Conservation (phyloP, 2,329 filamentous ascomycete genomes). For the Tolypocladium amazonense region DNA sequence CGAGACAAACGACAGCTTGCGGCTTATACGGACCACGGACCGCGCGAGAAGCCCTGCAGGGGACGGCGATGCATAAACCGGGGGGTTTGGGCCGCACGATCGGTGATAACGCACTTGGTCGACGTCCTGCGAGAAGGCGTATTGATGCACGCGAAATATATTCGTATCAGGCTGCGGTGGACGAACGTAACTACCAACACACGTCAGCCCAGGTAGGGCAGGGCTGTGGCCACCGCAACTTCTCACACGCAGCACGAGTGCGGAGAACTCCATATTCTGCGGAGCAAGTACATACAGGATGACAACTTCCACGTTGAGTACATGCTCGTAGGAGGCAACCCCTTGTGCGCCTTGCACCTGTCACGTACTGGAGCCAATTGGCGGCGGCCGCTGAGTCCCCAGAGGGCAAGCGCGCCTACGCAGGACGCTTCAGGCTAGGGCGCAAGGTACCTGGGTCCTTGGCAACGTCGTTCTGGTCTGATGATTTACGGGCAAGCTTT, state of each 20-base stretch:
- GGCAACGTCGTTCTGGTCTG: background rate
- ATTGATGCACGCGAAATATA: background rate
- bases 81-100: background rate
- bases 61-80: background rate
- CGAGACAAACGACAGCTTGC: too few species aligned
- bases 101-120: too few species aligned
- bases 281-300: background rate
- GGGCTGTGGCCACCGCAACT: background rate
- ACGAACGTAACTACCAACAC: background rate
- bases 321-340: background rate
- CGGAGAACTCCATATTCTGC: too few species aligned
- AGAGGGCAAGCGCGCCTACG: background rate
- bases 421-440: background rate
- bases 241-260: background rate
- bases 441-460: background rate
- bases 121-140: too few species aligned
- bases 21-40: background rate
- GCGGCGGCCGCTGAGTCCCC: background rate
- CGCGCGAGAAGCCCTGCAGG: background rate
- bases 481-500: background rate
- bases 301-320: too few species aligned
- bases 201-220: background rate
- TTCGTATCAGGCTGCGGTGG: background rate
- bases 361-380: background rate
- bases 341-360: background rate